These are phyloP conservation scores for Infundibulicybe gibba DNA, from an alignment of 768 basidiomycete species.

Conservation along the genomic window DNA sequence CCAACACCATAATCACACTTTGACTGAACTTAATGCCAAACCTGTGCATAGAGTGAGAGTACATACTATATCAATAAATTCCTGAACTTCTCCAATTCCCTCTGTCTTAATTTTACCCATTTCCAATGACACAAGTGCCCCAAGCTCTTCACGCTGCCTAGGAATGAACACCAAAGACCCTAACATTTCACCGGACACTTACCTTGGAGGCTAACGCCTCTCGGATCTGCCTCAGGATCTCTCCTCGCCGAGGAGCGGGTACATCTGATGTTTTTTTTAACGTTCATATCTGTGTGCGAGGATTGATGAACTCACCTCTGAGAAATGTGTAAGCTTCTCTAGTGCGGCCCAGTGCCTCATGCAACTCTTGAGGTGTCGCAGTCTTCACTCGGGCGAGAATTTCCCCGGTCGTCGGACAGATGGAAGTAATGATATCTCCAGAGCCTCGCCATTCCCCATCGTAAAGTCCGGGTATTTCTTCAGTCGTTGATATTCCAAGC, in stretches of 20 bases:
- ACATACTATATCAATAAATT: constrained; percentile 91
- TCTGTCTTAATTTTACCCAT: constrained; percentile 93
- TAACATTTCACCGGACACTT: constrained; percentile 6
- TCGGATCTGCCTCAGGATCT: constrained; percentile 84
- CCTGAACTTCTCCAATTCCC: constrained; percentile 91
- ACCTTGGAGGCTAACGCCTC: constrained; percentile 80
- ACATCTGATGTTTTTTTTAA: constrained; percentile 32
- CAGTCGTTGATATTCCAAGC: constrained; percentile 54
- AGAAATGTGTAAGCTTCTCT: constrained; percentile 72
- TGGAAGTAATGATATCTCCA: constrained; percentile 65
- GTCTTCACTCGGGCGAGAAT: constrained; percentile 70
- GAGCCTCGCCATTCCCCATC: constrained; percentile 80
- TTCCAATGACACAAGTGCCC: constrained; percentile 80
- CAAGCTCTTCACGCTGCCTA: constrained; percentile 67
- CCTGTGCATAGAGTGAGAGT: constrained; percentile 3
- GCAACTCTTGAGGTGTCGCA: constrained; percentile 72
- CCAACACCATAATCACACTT: constrained; percentile 96
- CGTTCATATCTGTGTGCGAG: not conserved
- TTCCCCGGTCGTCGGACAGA: constrained; percentile 88
- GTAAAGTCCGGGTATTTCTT: constrained; percentile 71
- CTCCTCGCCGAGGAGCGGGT: constrained; percentile 86
- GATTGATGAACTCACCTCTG: constrained; percentile 36
- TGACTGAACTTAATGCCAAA: constrained; percentile 6
- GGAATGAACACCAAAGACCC: constrained; percentile 9
- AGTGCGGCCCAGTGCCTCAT: constrained; percentile 61